Percentiles rank a stretch among this genome's conserved stretches.
Conservation (phyloP, 495 filamentous ascomycete species). For the Trichoderma erinaceum region DNA sequence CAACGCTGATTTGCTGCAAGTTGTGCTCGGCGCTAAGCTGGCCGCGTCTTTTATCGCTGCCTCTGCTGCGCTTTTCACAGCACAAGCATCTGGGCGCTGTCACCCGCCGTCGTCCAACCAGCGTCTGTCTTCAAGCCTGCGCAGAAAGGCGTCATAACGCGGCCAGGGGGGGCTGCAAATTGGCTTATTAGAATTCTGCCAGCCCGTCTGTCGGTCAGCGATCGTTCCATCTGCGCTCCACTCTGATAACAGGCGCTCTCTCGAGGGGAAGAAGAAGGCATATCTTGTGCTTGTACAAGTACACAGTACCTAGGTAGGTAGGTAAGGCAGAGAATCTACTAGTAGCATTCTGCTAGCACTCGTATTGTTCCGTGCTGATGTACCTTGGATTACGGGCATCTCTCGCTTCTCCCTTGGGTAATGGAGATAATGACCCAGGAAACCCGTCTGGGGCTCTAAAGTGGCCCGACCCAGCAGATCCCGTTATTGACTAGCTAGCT, state of each 20-base stretch:
- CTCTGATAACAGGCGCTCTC: neutral
- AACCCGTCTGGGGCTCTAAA: neutral
- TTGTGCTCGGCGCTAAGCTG: neutral
- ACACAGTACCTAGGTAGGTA: neutral
- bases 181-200: conserved; percentile 10
- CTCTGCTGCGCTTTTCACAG: neutral
- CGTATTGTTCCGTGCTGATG: neutral
- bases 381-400: neutral
- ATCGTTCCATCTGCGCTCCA: conserved; percentile 1
- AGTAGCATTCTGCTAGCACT: neutral
- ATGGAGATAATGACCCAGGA: neutral
- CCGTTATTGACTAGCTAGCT: conserved; percentile 5
- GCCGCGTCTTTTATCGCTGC: neutral
- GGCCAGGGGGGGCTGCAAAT: conserved; percentile 10
- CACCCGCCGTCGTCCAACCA: conserved; percentile 6
- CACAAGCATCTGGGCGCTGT: neutral
- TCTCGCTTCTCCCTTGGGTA: neutral
- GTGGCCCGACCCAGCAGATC: conserved; percentile 9
- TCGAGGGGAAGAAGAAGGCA: neutral
- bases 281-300: neutral
- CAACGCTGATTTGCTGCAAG: neutral
- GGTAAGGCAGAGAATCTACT: neutral
- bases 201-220: conserved; percentile 8
- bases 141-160: conserved; percentile 10
- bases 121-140: neutral